Conservation (phyloP, 768 basidiomycete genomes). For the Lactarius tabidus region DNA sequence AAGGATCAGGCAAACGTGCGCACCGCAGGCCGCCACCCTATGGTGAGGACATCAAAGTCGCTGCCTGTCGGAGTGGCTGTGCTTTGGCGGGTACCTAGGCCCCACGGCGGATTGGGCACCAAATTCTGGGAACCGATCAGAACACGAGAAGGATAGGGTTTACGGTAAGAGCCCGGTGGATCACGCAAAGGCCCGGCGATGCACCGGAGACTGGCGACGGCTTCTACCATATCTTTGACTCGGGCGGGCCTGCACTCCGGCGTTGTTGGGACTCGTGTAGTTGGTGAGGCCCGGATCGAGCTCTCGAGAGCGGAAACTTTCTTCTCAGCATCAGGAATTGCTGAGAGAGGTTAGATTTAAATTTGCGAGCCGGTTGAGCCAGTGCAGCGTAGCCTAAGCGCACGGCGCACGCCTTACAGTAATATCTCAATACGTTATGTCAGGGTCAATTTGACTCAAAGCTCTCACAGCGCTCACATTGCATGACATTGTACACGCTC, state of each 20-base stretch:
- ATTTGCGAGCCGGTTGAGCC: too few relatives aligned
- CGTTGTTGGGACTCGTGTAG: background rate
- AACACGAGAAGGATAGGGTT: too few relatives aligned
- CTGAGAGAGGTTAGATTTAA: conserved; percentile 8
- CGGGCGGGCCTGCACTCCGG: conserved; percentile 3
- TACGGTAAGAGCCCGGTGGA: conserved; percentile 14
- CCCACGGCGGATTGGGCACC: conserved; percentile 9
- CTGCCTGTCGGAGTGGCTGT: conserved; percentile 10
- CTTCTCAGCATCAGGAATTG: conserved; percentile 17
- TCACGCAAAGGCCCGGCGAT: conserved; percentile 15
- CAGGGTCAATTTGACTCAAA: too few relatives aligned
- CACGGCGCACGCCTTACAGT: too few relatives aligned
- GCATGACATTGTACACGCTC: too few relatives aligned
- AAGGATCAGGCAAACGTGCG: conserved; percentile 1
- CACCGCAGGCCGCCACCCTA: background rate
- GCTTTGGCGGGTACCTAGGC: conserved; percentile 5
- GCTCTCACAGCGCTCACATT: too few relatives aligned
- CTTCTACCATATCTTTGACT: conserved; percentile 16
- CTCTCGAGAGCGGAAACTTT: conserved; percentile 8
- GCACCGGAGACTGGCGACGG: conserved; percentile 8
- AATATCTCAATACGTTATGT: too few relatives aligned
- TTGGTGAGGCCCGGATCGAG: background rate
- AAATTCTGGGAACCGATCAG: too few relatives aligned
- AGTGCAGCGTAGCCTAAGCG: too few relatives aligned
- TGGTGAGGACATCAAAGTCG: conserved; percentile 3